These are phyloP conservation scores for Termitomyces sp. DNA, from an alignment of 768 basidiomycete species.

Conservation along the genomic window DNA sequence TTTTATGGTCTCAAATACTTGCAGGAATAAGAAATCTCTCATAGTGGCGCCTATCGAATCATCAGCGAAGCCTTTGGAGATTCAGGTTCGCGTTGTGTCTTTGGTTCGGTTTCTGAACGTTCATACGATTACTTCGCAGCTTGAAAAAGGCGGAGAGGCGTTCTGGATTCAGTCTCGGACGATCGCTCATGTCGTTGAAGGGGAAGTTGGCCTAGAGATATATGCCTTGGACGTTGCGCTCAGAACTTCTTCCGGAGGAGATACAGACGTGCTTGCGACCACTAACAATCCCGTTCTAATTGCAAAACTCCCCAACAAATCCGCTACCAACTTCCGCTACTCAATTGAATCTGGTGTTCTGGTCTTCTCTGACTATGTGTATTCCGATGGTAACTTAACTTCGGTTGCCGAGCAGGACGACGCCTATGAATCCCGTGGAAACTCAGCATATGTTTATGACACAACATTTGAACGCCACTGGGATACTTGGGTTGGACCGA, in stretches of 20 bases:
- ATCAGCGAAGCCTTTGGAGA: constrained; percentile 44
- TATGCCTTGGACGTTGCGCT: constrained; percentile 57
- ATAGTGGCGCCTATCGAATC: constrained; percentile 59
- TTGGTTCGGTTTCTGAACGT: not conserved
- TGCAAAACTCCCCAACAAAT: constrained; percentile 66
- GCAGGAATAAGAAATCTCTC: constrained; percentile 70
- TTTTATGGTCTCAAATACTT: not conserved
- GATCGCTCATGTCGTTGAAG: constrained; percentile 65
- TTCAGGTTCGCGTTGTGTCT: constrained; percentile 39
- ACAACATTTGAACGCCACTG: constrained; percentile 70
- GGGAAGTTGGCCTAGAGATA: constrained; percentile 52
- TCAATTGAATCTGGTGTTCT: constrained; percentile 53
- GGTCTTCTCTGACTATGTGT: constrained; percentile 84
- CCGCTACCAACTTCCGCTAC: constrained; percentile 70
- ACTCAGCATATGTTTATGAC: constrained; percentile 71
- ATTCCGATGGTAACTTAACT: constrained; percentile 69
- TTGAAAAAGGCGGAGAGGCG: constrained; percentile 65
- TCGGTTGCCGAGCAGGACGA: constrained; percentile 69
- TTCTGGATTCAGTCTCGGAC: constrained; percentile 78
- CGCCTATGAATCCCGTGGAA: constrained; percentile 69
- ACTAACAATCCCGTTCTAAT: constrained; percentile 44
- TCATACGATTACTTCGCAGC: constrained; percentile 23
- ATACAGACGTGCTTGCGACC: constrained; percentile 26
- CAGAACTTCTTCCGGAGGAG: constrained; percentile 25
- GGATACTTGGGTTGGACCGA: constrained; percentile 74